Conservation (phyloP, 306 rosid species). For the Parietaria judaica region DNA sequence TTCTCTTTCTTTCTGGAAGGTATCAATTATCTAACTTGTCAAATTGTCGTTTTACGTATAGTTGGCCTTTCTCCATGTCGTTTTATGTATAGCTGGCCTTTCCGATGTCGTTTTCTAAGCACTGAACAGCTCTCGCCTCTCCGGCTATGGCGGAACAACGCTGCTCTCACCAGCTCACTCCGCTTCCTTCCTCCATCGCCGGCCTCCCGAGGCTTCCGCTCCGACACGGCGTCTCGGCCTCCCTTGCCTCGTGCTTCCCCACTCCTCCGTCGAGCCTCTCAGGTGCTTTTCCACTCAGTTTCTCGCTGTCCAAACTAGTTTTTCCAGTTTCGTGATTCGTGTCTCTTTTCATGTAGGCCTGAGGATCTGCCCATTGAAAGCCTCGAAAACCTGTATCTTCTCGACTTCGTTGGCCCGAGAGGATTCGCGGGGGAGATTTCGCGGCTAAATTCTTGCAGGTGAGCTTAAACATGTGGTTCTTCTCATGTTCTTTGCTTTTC, state of each 20-base stretch:
- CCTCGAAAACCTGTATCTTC: conserved; percentile 56
- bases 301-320: not conserved
- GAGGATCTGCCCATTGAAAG: conserved; percentile 56
- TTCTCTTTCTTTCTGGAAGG: too few species aligned
- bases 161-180: not conserved
- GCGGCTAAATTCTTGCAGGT: conserved; percentile 47
- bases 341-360: conserved; percentile 35
- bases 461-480: conserved; percentile 13
- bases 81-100: too few species aligned
- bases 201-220: conserved; percentile 41
- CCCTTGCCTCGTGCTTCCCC: conserved; percentile 41
- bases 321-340: not conserved
- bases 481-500: not conserved
- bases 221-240: conserved; percentile 59
- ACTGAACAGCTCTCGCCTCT: conserved; percentile 8
- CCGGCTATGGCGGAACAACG: conserved; percentile 19
- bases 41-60: too few species aligned
- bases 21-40: too few species aligned
- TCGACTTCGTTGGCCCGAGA: conserved; percentile 58
- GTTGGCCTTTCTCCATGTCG: not conserved
- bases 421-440: conserved; percentile 53
- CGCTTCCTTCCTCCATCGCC: conserved; percentile 3
- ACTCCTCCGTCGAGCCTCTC: conserved; percentile 47
- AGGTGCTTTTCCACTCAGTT: conserved; percentile 29
- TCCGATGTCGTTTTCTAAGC: not conserved